A percentile compares a stretch with the other conserved stretches of the same genome.
Evolutionary conservation across 805 yeast genomes (phyloP).

Genomic region (Cyberlindnera mississippiensis): DNA sequence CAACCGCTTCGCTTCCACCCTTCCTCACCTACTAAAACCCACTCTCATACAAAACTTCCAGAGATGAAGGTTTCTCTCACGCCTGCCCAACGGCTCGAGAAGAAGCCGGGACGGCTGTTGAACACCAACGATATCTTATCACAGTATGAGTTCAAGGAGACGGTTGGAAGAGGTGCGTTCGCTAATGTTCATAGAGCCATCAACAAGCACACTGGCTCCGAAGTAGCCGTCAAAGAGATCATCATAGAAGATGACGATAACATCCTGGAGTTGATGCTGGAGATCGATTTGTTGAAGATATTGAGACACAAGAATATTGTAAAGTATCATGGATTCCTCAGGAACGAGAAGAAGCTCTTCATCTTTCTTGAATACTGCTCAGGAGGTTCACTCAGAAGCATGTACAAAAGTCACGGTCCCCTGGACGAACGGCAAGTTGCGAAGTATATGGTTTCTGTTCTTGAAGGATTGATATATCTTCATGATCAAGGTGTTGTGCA

Average conservation of each 20-base stretch:
- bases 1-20: slow-evolving; percentile 8
- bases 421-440: slow-evolving; percentile 62
- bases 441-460: slow-evolving; percentile 62
- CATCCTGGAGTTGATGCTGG: slow-evolving; percentile 51
- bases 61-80: slow-evolving; percentile 31
- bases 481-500: slow-evolving; percentile 68
- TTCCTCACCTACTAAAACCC: slow-evolving; percentile 18
- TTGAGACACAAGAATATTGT: slow-evolving; percentile 88
- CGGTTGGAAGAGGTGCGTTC: slow-evolving; percentile 87
- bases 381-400: slow-evolving; percentile 57
- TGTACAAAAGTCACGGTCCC: slow-evolving; percentile 30
- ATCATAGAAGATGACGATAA: slow-evolving; percentile 68
- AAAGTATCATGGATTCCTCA: slow-evolving; percentile 85
- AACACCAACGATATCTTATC: slow-evolving; percentile 27
- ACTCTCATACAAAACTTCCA: slow-evolving; percentile 1
- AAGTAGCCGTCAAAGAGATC: slow-evolving; percentile 79
- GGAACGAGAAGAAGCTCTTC: slow-evolving; percentile 61
- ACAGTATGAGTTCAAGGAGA: slow-evolving; percentile 50
- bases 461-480: slow-evolving; percentile 59
- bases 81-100: slow-evolving; percentile 50
- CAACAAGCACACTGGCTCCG: slow-evolving; percentile 58
- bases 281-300: slow-evolving; percentile 70
- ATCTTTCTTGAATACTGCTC: slow-evolving; percentile 75
- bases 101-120: slow-evolving; percentile 31
- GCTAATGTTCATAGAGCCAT: slow-evolving; percentile 81